Evolutionary conservation across 768 basidiomycete genomes (phyloP).

Genomic region (Strobilomyces dryophilus): DNA sequence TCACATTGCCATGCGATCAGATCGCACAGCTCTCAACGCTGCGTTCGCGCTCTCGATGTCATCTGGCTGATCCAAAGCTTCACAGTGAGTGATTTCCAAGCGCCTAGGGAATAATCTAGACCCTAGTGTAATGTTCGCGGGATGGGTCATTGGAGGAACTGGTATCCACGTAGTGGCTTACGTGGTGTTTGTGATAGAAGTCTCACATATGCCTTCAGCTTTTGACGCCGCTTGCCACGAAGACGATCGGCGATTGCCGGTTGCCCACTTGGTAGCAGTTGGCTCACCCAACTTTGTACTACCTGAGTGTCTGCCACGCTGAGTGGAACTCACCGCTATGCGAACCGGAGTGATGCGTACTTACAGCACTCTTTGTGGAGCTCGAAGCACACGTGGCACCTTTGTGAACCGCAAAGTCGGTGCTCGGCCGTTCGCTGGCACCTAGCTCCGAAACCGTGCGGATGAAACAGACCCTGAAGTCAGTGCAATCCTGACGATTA

Average conservation of each 20-base stretch:
- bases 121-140: not conserved
- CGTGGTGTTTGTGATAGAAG: not conserved
- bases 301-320: not conserved
- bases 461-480: not conserved
- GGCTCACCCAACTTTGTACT: not conserved
- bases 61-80: not conserved
- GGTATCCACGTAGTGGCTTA: constrained; percentile 1
- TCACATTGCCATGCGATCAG: constrained; percentile 16
- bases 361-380: not conserved
- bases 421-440: not conserved
- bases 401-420: not conserved
- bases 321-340: not conserved
- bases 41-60: not conserved
- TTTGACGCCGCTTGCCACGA: constrained; percentile 5
- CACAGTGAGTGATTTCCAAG: not conserved
- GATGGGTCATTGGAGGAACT: not conserved
- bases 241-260: constrained; percentile 1
- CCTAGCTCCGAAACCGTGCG: not conserved
- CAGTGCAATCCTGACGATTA: not conserved
- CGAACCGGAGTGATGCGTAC: not conserved
- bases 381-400: not conserved
- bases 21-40: not conserved
- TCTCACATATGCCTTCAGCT: not conserved
- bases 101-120: no score
- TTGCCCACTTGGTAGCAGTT: not conserved